phyloP scores from a whole-genome alignment of 192 early-diverging fungal genomes.

The Coemansia sp. region DNA sequence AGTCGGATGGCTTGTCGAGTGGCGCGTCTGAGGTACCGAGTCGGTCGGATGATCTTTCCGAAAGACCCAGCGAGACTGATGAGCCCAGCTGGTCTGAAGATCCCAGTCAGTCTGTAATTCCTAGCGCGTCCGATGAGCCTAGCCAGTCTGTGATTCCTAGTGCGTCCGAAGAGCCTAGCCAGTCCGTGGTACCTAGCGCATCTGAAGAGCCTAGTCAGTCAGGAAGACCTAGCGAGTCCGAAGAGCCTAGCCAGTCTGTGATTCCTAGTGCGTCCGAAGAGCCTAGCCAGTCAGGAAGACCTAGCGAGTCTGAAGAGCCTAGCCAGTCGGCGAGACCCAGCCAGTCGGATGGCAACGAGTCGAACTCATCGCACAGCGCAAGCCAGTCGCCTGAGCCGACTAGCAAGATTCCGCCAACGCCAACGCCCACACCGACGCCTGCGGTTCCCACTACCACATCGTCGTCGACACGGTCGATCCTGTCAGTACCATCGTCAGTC shows the following conservation, averaged over 20 bases:
- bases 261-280: neutral
- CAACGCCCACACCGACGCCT: neutral
- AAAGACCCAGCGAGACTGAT: neutral
- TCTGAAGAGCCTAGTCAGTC: neutral
- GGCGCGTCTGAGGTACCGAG: neutral
- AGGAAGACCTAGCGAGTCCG: neutral
- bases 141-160: neutral
- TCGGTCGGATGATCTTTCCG: neutral
- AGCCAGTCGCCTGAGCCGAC: neutral
- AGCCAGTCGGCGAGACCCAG: neutral
- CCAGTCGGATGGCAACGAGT: neutral
- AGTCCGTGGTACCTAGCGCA: neutral
- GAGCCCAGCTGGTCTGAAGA: neutral
- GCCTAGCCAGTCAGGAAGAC: neutral
- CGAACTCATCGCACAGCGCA: neutral
- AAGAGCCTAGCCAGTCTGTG: neutral
- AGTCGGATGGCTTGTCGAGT: neutral
- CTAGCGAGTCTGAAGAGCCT: neutral
- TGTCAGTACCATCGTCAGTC: constrained; percentile 45
- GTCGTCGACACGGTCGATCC: constrained; percentile 15
- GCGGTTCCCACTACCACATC: constrained; percentile 10
- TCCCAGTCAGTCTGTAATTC: neutral
- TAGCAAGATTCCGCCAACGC: neutral
- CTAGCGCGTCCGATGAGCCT: neutral
- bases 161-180: neutral